phyloP scores from a whole-genome alignment of 306 rosid genomes.

The Vigna hirtella region DNA sequence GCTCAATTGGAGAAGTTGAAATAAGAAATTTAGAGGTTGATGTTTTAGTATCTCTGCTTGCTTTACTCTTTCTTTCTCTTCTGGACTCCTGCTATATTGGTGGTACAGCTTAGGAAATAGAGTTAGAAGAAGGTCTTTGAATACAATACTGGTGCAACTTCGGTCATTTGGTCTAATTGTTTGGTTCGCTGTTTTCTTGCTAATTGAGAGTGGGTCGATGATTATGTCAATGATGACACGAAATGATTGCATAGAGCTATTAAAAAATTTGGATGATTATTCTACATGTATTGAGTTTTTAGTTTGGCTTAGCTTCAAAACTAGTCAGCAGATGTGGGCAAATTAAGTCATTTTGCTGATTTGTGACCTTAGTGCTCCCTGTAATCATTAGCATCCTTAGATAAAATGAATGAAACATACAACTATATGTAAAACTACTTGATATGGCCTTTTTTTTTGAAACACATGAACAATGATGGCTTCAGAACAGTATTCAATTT shows the following conservation, averaged over 20 bases:
- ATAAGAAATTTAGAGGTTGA: neutral
- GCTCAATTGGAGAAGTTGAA: constrained; percentile 3
- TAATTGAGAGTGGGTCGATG: neutral
- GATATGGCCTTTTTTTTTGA: neutral
- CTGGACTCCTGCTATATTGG: neutral
- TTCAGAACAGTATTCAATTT: constrained; percentile 19
- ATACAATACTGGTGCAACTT: neutral
- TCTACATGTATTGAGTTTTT: neutral
- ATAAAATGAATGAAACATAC: constrained; percentile 7
- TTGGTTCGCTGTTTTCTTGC: constrained; percentile 8
- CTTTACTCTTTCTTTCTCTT: neutral
- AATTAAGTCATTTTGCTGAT: constrained; percentile 11
- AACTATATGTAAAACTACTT: constrained; percentile 7
- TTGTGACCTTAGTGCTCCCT: constrained; percentile 1
- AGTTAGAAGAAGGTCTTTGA: neutral
- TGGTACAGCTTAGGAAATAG: neutral
- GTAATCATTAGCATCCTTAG: constrained; percentile 7
- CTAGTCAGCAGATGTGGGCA: constrained; percentile 8
- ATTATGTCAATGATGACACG: neutral
- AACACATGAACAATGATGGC: neutral
- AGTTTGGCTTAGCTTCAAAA: constrained; percentile 31
- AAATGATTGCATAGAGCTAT: neutral
- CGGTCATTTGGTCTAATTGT: constrained; percentile 19
- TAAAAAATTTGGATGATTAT: constrained; percentile 5
- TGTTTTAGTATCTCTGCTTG: neutral